phyloP scores from a whole-genome alignment of 2,329 filamentous ascomycete genomes.

The Colletotrichum shisoi region DNA sequence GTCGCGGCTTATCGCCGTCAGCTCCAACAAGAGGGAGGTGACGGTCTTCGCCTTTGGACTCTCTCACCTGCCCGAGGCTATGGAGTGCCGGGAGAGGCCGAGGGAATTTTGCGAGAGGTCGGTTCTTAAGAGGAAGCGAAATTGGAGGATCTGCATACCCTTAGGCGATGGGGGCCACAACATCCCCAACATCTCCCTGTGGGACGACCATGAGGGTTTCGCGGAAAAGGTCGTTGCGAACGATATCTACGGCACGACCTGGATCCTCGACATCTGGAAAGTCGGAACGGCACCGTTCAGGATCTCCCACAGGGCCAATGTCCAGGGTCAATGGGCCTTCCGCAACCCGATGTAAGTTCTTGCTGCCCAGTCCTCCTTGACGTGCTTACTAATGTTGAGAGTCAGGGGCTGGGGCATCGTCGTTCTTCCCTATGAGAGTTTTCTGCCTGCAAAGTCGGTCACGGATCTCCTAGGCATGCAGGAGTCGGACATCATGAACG shows the following conservation, averaged over 20 bases:
- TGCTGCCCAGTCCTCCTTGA: too few species aligned
- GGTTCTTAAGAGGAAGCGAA: conserved; percentile 54
- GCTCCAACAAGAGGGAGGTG: conserved; percentile 72
- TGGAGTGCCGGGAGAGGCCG: conserved; percentile 37
- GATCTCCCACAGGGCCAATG: conserved; percentile 30
- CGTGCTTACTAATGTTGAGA: conserved; percentile 10
- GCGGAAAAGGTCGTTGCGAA: conserved; percentile 61
- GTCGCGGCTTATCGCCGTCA: conserved; percentile 86
- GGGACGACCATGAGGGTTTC: conserved; percentile 55
- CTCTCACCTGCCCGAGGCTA: conserved; percentile 35
- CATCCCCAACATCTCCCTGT: conserved; percentile 63
- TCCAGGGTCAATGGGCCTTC: conserved; percentile 35
- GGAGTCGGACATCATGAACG: conserved; percentile 19
- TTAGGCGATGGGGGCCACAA: conserved; percentile 54
- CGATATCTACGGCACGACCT: conserved; percentile 59
- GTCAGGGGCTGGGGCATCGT: conserved; percentile 60
- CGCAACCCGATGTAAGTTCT: conserved; percentile 33
- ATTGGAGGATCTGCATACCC: conserved; percentile 60
- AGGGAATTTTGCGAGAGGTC: conserved; percentile 46
- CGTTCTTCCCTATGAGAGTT: conserved; percentile 55
- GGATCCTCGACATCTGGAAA: conserved; percentile 63
- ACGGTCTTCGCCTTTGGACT: conserved; percentile 62
- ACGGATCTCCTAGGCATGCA: conserved; percentile 28
- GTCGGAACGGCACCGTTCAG: conserved; percentile 36
- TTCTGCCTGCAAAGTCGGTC: conserved; percentile 48